A percentile compares a stretch with the other conserved stretches of the same genome.
phyloP scores from a whole-genome alignment of 2,329 filamentous ascomycete genomes.

The Tothia fuscella region DNA sequence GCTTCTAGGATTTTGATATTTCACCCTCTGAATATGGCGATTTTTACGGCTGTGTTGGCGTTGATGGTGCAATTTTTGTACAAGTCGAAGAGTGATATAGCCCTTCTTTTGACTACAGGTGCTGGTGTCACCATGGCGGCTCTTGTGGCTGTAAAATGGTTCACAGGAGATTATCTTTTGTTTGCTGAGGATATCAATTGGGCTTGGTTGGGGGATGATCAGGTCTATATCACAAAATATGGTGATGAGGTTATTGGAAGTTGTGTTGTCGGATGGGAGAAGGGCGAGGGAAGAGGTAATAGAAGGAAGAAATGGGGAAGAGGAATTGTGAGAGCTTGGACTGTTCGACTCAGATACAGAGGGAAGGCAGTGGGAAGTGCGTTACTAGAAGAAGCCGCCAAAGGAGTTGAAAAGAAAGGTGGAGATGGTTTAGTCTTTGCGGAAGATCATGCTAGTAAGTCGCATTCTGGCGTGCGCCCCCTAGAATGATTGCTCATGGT shows the following conservation, averaged over 20 bases:
- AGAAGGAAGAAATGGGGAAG: slow-evolving; percentile 44
- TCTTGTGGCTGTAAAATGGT: slow-evolving; percentile 48
- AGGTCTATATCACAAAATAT: slow-evolving; percentile 50
- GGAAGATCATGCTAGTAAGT: slow-evolving; percentile 62
- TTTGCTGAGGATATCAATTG: slow-evolving; percentile 50
- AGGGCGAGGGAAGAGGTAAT: slow-evolving; percentile 28
- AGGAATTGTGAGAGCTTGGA: slow-evolving; percentile 73
- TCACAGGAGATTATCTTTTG: slow-evolving; percentile 49
- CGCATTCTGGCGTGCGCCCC: not conserved
- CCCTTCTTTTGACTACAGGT: slow-evolving; percentile 44
- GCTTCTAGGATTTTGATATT: slow-evolving; percentile 52
- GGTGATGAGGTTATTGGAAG: slow-evolving; percentile 60
- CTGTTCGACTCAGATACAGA: slow-evolving; percentile 57
- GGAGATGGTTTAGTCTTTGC: slow-evolving; percentile 64
- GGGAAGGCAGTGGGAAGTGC: slow-evolving; percentile 59
- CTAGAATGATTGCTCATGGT: not conserved
- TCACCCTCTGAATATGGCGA: slow-evolving; percentile 41
- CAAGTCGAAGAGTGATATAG: slow-evolving; percentile 36
- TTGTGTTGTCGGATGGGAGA: slow-evolving; percentile 46
- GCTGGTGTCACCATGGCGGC: slow-evolving; percentile 52
- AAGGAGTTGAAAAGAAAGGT: slow-evolving; percentile 53
- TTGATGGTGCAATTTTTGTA: slow-evolving; percentile 29
- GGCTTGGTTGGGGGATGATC: slow-evolving; percentile 46
- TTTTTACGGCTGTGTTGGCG: slow-evolving; percentile 26
- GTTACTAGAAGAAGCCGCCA: slow-evolving; percentile 61